Conservation (phyloP, 345 rosid species). For the Eucalyptus pauciflora region DNA sequence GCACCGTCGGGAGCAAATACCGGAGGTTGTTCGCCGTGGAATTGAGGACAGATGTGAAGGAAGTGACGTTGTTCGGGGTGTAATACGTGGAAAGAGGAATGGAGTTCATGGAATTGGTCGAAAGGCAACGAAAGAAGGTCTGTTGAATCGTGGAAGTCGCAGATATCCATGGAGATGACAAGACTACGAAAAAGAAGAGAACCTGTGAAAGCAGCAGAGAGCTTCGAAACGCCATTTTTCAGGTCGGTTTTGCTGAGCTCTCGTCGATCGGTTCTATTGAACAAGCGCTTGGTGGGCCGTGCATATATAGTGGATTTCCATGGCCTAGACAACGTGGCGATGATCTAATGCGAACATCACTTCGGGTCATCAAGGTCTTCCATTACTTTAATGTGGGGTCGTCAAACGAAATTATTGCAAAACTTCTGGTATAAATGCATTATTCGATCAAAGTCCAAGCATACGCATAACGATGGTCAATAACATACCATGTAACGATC, state of each 20-base stretch:
- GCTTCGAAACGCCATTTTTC: neutral
- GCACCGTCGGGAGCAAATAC: slow-evolving; percentile 18
- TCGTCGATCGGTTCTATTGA: neutral
- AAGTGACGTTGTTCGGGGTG: slow-evolving; percentile 3
- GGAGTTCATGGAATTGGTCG: slow-evolving; percentile 4
- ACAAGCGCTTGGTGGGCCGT: neutral
- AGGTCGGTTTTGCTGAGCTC: neutral
- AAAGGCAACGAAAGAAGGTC: slow-evolving; percentile 29
- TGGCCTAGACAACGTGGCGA: neutral
- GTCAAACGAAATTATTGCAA: neutral
- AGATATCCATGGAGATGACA: neutral
- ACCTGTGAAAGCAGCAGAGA: neutral
- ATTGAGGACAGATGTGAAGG: slow-evolving; percentile 29
- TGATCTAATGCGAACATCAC: neutral
- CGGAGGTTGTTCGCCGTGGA: slow-evolving; percentile 46
- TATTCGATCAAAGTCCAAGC: neutral
- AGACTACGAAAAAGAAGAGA: neutral
- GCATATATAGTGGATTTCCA: neutral
- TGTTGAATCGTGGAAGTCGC: slow-evolving; percentile 4
- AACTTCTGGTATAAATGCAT: neutral
- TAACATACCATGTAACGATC: neutral
- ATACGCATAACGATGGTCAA: neutral
- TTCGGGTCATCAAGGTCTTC: neutral
- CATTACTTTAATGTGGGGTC: neutral
- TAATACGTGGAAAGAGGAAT: slow-evolving; percentile 14